These are phyloP conservation scores for Aspergillus viridinutans DNA, from an alignment of 2,329 filamentous ascomycete species.

Conservation along the genomic window DNA sequence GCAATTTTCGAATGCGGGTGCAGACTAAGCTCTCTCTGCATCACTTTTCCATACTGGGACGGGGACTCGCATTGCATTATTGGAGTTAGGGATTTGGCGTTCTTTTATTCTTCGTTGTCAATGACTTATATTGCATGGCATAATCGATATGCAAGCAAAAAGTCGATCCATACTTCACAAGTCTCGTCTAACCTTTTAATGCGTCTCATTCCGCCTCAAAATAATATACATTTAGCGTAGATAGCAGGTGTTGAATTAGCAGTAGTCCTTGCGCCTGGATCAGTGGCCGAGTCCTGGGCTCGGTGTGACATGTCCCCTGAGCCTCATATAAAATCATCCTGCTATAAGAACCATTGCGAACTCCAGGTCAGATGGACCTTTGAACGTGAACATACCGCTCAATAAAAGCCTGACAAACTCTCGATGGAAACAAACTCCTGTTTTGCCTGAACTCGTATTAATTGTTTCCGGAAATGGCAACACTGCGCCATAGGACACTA, in stretches of 20 bases:
- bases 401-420: neutral
- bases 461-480: neutral
- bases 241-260: neutral
- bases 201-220: neutral
- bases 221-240: neutral
- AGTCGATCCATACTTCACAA: neutral
- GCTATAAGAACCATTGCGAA: neutral
- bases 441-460: neutral
- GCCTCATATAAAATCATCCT: neutral
- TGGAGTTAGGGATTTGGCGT: conserved; percentile 13
- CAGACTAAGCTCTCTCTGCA: conserved; percentile 19
- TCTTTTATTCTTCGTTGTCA: neutral
- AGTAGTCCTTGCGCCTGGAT: neutral
- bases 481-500: neutral
- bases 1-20: conserved; percentile 31
- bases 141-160: neutral
- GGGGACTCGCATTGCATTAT: conserved; percentile 8
- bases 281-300: neutral
- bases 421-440: neutral
- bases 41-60: neutral
- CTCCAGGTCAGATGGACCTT: neutral
- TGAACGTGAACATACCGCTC: neutral
- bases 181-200: too few relatives aligned
- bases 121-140: neutral
- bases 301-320: neutral